Evolutionary conservation across 345 rosid genomes (phyloP).

Genomic region (Streptanthus diversifolius): DNA sequence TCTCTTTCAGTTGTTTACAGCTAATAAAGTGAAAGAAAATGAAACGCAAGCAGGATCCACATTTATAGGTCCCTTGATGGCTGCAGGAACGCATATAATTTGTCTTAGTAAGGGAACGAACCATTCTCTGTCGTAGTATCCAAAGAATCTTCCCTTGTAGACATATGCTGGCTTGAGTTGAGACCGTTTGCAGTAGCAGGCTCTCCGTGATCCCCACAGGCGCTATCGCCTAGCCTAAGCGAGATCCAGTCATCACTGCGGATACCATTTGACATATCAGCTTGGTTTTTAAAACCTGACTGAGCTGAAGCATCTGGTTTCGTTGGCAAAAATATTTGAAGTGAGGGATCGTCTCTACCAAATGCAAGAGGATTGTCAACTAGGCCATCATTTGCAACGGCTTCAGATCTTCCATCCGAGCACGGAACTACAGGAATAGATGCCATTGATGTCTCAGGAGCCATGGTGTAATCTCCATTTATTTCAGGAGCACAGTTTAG

Average conservation of each 20-base stretch:
- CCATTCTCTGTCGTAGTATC: slow-evolving; percentile 70
- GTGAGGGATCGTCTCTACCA: slow-evolving; percentile 82
- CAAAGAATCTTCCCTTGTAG: slow-evolving; percentile 45
- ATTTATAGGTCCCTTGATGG: neutral
- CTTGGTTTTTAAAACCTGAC: slow-evolving; percentile 56
- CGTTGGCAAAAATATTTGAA: slow-evolving; percentile 89
- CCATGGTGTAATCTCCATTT: slow-evolving; percentile 63
- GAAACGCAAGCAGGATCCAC: slow-evolving; percentile 13
- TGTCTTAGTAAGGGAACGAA: slow-evolving; percentile 47
- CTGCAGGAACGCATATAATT: neutral
- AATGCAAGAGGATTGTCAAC: slow-evolving; percentile 82
- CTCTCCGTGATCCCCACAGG: slow-evolving; percentile 47
- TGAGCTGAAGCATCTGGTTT: slow-evolving; percentile 61
- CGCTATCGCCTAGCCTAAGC: slow-evolving; percentile 84
- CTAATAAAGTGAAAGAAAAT: neutral
- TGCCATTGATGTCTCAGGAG: slow-evolving; percentile 53
- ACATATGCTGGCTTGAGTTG: slow-evolving; percentile 50
- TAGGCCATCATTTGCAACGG: slow-evolving; percentile 56
- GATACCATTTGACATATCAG: slow-evolving; percentile 66
- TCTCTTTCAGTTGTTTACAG: slow-evolving; percentile 24
- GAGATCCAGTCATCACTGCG: slow-evolving; percentile 88
- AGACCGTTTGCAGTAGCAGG: slow-evolving; percentile 48
- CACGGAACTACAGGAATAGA: slow-evolving; percentile 44
- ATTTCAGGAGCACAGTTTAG: slow-evolving; percentile 51
- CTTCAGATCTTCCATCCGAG: slow-evolving; percentile 49